These are phyloP conservation scores for Neoarthrinium moseri DNA, from an alignment of 2,329 filamentous ascomycete species.

Conservation along the genomic window DNA sequence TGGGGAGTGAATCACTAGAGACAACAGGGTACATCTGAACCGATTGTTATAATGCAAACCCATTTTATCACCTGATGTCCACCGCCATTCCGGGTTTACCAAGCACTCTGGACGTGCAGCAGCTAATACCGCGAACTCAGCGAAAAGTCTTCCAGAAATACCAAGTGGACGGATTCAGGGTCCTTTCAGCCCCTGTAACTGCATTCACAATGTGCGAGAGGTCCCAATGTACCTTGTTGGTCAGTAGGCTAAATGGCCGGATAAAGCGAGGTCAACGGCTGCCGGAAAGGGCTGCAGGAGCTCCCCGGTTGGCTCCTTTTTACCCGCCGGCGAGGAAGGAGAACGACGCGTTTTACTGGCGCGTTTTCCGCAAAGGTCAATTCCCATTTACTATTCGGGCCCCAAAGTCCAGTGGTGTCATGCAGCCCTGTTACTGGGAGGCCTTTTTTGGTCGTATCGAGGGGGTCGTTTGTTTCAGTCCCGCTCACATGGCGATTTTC, in stretches of 20 bases:
- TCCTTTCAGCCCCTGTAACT: neutral
- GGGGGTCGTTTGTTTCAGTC: too few species aligned
- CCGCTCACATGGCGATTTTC: too few species aligned
- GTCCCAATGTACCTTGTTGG: neutral
- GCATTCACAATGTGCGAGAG: neutral
- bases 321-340: neutral
- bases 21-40: neutral
- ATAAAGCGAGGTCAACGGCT: neutral
- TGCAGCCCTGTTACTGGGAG: slow-evolving; percentile 2
- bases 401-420: neutral
- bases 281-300: neutral
- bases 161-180: slow-evolving; percentile 5
- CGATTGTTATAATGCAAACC: neutral
- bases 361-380: neutral
- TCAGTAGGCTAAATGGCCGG: slow-evolving; percentile 1
- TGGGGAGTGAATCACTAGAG: neutral
- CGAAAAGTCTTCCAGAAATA: neutral
- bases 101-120: neutral
- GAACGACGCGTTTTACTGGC: neutral
- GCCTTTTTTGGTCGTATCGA: neutral
- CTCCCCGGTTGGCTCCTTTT: neutral
- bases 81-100: neutral
- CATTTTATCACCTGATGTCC: neutral
- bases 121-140: neutral
- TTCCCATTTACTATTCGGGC: neutral